Base-by-base conservation (phyloP, 352 stramenopile species). In the Pythium scleroteichum region DNA sequence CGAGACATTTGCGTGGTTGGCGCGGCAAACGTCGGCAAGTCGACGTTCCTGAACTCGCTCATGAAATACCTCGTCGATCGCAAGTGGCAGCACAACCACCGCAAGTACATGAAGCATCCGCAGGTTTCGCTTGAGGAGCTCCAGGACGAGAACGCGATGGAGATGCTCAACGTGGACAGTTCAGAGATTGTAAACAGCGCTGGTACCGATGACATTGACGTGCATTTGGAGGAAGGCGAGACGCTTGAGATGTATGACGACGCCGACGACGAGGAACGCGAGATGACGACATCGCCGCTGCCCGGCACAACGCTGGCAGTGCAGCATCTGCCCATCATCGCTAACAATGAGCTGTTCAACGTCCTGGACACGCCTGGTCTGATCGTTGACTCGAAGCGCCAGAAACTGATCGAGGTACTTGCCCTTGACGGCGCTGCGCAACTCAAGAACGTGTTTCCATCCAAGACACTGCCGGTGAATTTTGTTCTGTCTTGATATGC, bases 1-100 rank as follows among this genome's bases (percentile, higher is more conserved):
- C 75, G 87, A 13, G 91, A 97, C 61, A 75, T 98, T 23, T 97
- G 94, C 69, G 87, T 98, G 0, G 81, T 98, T 3, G 92, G 92
- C 32, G 87, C 90, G 7, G 92, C 90, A 17, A 98, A 98, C 65
- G 92, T 96, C 8, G 92, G 92, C 61, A 98, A 98, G 69, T 94
- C 79, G 52, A 96, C 88, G 45, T 97, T 98, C 61, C 72, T 98
- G 23, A 98, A 98, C 73, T 85, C 87, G 44, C 83, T 97, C 52
- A 77, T 98, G 64, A 79, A 88, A 49, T 82, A 81, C 41, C 52
- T 94, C n/a, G 70, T 85, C 32, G 79, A 90, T 35, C 80, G 81
- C 63, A 92, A 92, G 70, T 92, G 82, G 82, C 77, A 90, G 59
- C 82, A 92, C 64, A 92, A 92, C 70, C 82, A 92, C 57, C 80